A percentile compares a stretch with the other conserved stretches of the same genome.
Evolutionary conservation across 2,329 filamentous ascomycete species (phyloP).

Genomic region (Fusarium pilosicola): DNA sequence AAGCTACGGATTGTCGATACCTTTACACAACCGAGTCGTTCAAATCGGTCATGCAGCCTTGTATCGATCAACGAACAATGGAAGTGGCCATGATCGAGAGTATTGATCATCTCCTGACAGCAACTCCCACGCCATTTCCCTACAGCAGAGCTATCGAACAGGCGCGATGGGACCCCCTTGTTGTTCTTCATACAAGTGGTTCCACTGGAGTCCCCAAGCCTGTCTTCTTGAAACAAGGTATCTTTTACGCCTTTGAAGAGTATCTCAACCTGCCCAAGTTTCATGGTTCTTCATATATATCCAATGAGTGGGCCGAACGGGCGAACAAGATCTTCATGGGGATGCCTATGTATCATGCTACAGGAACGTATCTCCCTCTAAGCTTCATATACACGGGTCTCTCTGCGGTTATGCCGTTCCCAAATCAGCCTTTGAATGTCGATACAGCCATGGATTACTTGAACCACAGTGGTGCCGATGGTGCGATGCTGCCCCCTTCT

Average conservation of each 20-base stretch:
- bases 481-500: background rate
- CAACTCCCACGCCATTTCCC: background rate
- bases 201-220: constrained; percentile 5
- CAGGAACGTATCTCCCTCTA: background rate
- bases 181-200: constrained; percentile 8
- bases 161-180: background rate
- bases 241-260: background rate
- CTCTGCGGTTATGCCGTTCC: background rate
- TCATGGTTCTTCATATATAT: accelerated
- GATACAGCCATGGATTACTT: background rate
- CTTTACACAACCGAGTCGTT: background rate
- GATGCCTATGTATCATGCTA: constrained; percentile 11
- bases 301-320: background rate
- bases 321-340: background rate
- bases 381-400: accelerated
- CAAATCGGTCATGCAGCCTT: background rate
- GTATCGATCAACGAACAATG: background rate
- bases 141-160: background rate
- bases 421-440: background rate
- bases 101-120: background rate
- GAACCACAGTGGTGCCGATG: background rate
- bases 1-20: background rate
- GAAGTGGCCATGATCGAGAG: background rate
- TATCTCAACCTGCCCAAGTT: accelerated
- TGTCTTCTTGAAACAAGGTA: background rate